Base-by-base conservation (phyloP, 2,329 filamentous ascomycete genomes). In the Cladosporium sphaerospermum region DNA sequence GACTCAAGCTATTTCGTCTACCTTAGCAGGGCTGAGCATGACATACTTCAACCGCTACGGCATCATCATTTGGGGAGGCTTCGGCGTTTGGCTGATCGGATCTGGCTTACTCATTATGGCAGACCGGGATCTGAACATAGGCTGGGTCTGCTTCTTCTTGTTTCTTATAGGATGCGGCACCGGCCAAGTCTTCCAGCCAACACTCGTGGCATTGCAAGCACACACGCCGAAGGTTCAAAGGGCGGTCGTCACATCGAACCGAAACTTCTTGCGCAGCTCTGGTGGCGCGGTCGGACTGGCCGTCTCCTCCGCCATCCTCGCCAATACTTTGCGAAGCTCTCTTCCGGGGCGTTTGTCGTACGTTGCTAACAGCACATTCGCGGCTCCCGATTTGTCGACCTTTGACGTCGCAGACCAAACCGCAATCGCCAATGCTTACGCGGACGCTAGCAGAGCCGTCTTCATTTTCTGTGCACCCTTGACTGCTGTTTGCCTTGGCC, bases 231-330 rank as follows among this genome's bases (percentile, higher is more conserved):
- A 86, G 19, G 73, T 79, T 18, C 77, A 76, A 40, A 74, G 77
- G 23, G 84, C 88, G 59, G 84, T 86, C 41, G 85, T 82, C 13
- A 79, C 82, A 0, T 2, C 78, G 84, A 16, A 83, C 82, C 0
- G 78, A 89, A 50, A 85, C 89, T 2, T 75, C 90, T 34, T 88
- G 87, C 19, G 82, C 85, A 16, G 85, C 89, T 44, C 78, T 90
- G 81, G 82, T 0, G 73, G 85, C 0, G 80, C 80, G 0, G 68
- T 83, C 8, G 79, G 77, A 0, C 32, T 90, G 91, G 71, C 83
- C 88, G 70, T 90, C 90, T 65, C 73, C 78, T 55, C 87, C 89
- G 82, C 79, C 79, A 1, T 83, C 2, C 65, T 78, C 11, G 47
- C 58, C 9, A 69, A 62, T 34, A 60, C 65, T 0, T 56, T 69